These are phyloP conservation scores for Omphalotus guepiniiformis DNA, from an alignment of 768 basidiomycete species.

Conservation along the genomic window DNA sequence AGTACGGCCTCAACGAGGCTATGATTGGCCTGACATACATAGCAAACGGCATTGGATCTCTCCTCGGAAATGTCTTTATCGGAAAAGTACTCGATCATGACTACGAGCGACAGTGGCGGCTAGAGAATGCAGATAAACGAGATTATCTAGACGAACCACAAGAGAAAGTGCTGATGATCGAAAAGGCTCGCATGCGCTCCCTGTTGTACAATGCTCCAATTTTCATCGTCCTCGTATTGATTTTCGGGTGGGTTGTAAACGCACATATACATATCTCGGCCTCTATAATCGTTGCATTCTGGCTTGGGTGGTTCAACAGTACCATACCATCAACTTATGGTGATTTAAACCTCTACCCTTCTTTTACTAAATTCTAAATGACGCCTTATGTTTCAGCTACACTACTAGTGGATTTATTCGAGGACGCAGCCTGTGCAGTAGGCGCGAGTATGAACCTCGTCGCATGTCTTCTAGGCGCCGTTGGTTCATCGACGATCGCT, in stretches of 20 bases:
- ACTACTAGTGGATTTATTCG: slow-evolving; percentile 1
- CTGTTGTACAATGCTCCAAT: neutral
- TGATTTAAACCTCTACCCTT: neutral
- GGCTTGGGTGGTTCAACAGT: slow-evolving; percentile 3
- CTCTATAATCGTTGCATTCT: slow-evolving; percentile 2
- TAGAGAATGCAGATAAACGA: neutral
- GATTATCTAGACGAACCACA: neutral
- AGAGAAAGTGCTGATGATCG: neutral
- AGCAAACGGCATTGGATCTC: slow-evolving; percentile 3
- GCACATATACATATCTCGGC: neutral
- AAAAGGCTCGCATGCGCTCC: slow-evolving; percentile 1
- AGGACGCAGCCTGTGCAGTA: neutral
- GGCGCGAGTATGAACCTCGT: neutral
- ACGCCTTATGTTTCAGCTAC: neutral
- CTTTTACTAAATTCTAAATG: neutral
- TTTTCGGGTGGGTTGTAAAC: slow-evolving; percentile 1
- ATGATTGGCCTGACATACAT: slow-evolving; percentile 3
- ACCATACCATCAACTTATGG: slow-evolving; percentile 1
- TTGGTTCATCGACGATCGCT: slow-evolving; percentile 2
- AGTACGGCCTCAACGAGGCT: slow-evolving; percentile 1
- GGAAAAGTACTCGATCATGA: slow-evolving; percentile 2
- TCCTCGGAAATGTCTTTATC: slow-evolving; percentile 2
- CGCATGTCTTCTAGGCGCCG: slow-evolving; percentile 1
- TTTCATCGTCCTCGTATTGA: neutral
- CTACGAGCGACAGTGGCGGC: neutral